Evolutionary conservation across 257 asterid genomes (phyloP).

Genomic region (Handroanthus guayacan): DNA sequence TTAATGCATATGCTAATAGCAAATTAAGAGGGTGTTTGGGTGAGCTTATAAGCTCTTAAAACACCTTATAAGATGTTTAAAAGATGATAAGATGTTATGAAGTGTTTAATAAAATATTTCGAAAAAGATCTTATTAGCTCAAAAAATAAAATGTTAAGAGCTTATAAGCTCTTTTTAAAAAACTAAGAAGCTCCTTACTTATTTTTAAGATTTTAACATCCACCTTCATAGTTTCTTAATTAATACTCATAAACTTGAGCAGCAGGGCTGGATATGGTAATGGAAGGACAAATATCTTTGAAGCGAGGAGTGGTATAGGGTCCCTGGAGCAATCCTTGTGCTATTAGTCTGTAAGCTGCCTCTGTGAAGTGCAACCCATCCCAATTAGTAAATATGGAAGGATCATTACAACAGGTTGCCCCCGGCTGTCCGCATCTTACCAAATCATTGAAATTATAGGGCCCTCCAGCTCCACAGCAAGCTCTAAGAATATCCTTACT

Average conservation of each 20-base stretch:
- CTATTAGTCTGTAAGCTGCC: conserved; percentile 41
- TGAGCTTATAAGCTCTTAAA: too few species aligned
- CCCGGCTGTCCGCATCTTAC: conserved; percentile 37
- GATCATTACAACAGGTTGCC: conserved; percentile 44
- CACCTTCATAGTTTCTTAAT: not conserved
- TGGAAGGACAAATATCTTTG: conserved; percentile 28
- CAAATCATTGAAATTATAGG: conserved; percentile 44
- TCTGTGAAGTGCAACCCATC: conserved; percentile 64
- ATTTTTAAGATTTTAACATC: too few species aligned
- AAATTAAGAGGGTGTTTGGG: too few species aligned
- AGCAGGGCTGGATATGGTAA: not conserved
- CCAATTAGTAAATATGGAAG: conserved; percentile 51
- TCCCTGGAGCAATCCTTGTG: conserved; percentile 46
- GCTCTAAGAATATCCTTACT: conserved; percentile 34
- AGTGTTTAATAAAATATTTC: too few species aligned
- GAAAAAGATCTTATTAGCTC: too few species aligned
- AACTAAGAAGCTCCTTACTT: too few species aligned
- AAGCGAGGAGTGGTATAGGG: conserved; percentile 48
- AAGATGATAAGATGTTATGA: too few species aligned
- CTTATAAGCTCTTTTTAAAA: too few species aligned
- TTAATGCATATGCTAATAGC: too few species aligned
- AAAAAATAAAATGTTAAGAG: too few species aligned
- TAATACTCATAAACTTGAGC: not conserved
- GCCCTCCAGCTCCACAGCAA: conserved; percentile 65
- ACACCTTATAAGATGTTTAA: too few species aligned